phyloP scores from a whole-genome alignment of 2,329 filamentous ascomycete genomes.

The Sordariomycetes sp. region DNA sequence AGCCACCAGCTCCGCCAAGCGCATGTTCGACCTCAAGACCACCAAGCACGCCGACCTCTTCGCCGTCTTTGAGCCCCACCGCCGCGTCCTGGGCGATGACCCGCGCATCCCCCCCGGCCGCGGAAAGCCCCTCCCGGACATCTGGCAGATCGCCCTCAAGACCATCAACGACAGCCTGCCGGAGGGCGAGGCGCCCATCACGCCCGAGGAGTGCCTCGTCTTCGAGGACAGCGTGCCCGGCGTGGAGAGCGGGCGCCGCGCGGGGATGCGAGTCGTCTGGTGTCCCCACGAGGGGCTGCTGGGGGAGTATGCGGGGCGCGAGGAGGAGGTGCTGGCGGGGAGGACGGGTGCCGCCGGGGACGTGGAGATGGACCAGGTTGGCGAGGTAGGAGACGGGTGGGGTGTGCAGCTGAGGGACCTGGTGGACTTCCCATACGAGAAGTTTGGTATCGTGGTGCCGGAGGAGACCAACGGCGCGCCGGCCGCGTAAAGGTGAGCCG shows the following conservation, averaged over 20 bases:
- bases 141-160: conserved; percentile 76
- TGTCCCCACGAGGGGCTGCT: conserved; percentile 70
- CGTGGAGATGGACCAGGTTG: conserved; percentile 40
- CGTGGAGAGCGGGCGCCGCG: conserved; percentile 78
- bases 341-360: conserved; percentile 54
- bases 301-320: conserved; percentile 61
- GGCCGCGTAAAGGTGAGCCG: conserved; percentile 26
- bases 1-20: conserved; percentile 63
- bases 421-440: conserved; percentile 41
- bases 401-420: conserved; percentile 38
- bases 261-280: conserved; percentile 93
- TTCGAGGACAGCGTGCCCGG: conserved; percentile 94
- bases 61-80: conserved; percentile 51
- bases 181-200: conserved; percentile 49
- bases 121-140: conserved; percentile 93
- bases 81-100: conserved; percentile 79
- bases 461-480: conserved; percentile 25
- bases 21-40: conserved; percentile 70
- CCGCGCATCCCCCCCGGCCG: conserved; percentile 59
- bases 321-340: conserved; percentile 74
- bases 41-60: conserved; percentile 44
- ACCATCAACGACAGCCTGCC: conserved; percentile 67
- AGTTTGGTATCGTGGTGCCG: conserved; percentile 40
- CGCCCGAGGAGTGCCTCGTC: conserved; percentile 79
- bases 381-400: conserved; percentile 47